These are phyloP conservation scores for Pelargonium australe DNA, from an alignment of 441 rosid species.

Conservation along the genomic window DNA sequence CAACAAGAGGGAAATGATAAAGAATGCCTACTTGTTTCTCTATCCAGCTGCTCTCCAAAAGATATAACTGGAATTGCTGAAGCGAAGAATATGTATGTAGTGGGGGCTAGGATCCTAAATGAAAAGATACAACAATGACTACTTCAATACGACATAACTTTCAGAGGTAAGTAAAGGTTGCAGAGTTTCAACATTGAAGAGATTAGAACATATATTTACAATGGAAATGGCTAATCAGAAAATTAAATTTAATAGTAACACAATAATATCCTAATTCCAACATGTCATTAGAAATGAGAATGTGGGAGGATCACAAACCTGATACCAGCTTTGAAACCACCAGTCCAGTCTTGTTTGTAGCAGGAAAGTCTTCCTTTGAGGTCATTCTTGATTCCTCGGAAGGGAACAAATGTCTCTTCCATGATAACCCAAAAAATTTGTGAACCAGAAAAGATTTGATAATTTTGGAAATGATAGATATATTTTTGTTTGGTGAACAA, in stretches of 20 bases:
- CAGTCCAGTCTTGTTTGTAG: slow-evolving; percentile 75
- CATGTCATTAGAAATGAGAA: slow-evolving; percentile 6
- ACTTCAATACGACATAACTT: slow-evolving; percentile 11
- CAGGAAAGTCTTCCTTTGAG: slow-evolving; percentile 59
- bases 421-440: slow-evolving; percentile 29
- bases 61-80: slow-evolving; percentile 85
- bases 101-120: slow-evolving; percentile 68
- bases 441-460: neutral
- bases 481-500: neutral
- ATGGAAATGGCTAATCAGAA: slow-evolving; percentile 12
- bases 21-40: slow-evolving; percentile 42
- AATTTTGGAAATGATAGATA: neutral
- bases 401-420: slow-evolving; percentile 81
- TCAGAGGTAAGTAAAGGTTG: neutral
- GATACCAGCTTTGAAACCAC: slow-evolving; percentile 61
- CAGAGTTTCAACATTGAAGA: neutral
- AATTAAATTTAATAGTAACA: neutral
- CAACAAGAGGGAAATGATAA: slow-evolving; percentile 6
- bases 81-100: slow-evolving; percentile 75
- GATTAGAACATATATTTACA: neutral
- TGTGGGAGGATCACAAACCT: slow-evolving; percentile 38
- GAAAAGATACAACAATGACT: slow-evolving; percentile 15
- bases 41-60: slow-evolving; percentile 71
- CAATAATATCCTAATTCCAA: neutral
- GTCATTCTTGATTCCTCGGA: slow-evolving; percentile 73